Conservation (phyloP, 2,329 filamentous ascomycete genomes). For the Metarhizium anisopliae region DNA sequence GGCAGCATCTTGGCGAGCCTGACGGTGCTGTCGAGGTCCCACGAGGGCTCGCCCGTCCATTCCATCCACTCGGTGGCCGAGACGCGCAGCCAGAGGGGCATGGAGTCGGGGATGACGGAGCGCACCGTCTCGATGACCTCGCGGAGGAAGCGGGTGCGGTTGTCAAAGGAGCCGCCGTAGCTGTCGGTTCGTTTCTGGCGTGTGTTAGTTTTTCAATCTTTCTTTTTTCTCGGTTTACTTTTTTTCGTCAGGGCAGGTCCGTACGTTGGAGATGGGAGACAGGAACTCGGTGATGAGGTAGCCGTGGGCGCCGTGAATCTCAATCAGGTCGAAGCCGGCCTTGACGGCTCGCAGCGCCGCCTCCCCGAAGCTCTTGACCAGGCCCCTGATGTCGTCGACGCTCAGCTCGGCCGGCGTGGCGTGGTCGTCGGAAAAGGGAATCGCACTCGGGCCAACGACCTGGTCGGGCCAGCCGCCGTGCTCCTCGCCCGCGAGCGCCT, state of each 20-base stretch:
- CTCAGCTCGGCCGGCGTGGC: constrained; percentile 60
- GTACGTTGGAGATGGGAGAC: constrained; percentile 45
- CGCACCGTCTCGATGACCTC: constrained; percentile 45
- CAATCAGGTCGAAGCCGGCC: constrained; percentile 68
- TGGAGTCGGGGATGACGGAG: constrained; percentile 39
- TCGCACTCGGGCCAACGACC: constrained; percentile 40
- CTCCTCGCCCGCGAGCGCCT: constrained; percentile 42
- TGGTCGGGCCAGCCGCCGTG: constrained; percentile 49
- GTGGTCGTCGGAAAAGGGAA: constrained; percentile 53
- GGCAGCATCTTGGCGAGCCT: constrained; percentile 62
- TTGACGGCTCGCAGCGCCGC: constrained; percentile 51
- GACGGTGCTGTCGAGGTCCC: constrained; percentile 62
- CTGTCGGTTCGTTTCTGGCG: constrained; percentile 46
- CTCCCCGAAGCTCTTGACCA: constrained; percentile 54
- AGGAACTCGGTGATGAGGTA: constrained; percentile 61
- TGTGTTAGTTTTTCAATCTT: constrained; percentile 8
- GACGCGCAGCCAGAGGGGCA: constrained; percentile 50
- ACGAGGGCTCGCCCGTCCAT: constrained; percentile 36
- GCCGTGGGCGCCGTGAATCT: constrained; percentile 56
- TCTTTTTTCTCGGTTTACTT: background rate
- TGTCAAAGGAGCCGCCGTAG: constrained; percentile 58
- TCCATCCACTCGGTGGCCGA: constrained; percentile 59
- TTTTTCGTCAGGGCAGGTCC: too few relatives aligned
- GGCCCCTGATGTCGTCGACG: constrained; percentile 53
- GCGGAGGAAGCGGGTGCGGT: constrained; percentile 52